Percentiles rank a stretch among this genome's conserved stretches.
Evolutionary conservation across 2,329 filamentous ascomycete species (phyloP).

Genomic region (Chaetomium sp.): DNA sequence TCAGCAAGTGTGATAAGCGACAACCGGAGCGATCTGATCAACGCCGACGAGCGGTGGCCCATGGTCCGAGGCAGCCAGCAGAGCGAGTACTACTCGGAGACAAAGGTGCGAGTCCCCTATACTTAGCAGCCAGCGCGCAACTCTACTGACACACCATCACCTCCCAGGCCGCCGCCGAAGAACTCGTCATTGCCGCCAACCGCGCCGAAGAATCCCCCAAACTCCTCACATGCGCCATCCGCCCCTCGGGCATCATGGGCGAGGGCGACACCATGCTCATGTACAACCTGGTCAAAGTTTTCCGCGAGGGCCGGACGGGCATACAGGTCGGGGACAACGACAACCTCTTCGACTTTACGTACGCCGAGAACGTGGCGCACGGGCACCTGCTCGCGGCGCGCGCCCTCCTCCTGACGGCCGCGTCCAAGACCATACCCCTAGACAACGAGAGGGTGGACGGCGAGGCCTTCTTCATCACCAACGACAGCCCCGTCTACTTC

Average conservation of each 20-base stretch:
- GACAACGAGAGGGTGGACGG: constrained; percentile 77
- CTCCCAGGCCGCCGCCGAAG: constrained; percentile 71
- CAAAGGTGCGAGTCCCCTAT: constrained; percentile 63
- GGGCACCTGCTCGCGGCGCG: constrained; percentile 80
- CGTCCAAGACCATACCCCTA: constrained; percentile 61
- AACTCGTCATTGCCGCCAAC: constrained; percentile 76
- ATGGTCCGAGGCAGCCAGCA: constrained; percentile 71
- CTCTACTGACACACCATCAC: not conserved
- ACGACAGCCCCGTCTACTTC: constrained; percentile 85
- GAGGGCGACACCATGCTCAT: constrained; percentile 81
- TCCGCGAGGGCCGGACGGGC: constrained; percentile 66
- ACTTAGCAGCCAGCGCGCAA: not conserved
- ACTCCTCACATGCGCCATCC: constrained; percentile 78
- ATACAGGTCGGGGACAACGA: constrained; percentile 76
- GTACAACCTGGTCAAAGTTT: constrained; percentile 72
- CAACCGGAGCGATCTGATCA: constrained; percentile 74
- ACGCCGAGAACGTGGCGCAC: constrained; percentile 67
- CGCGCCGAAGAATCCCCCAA: constrained; percentile 53
- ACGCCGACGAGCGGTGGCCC: constrained; percentile 83
- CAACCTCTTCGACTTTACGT: constrained; percentile 67
- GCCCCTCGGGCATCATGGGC: constrained; percentile 87
- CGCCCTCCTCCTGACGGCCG: constrained; percentile 66
- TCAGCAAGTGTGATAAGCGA: constrained; percentile 86
- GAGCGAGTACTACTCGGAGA: constrained; percentile 84
- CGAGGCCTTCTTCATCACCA: constrained; percentile 87